Evolutionary conservation across 345 rosid species (phyloP).

Genomic region (Brassica nigra): DNA sequence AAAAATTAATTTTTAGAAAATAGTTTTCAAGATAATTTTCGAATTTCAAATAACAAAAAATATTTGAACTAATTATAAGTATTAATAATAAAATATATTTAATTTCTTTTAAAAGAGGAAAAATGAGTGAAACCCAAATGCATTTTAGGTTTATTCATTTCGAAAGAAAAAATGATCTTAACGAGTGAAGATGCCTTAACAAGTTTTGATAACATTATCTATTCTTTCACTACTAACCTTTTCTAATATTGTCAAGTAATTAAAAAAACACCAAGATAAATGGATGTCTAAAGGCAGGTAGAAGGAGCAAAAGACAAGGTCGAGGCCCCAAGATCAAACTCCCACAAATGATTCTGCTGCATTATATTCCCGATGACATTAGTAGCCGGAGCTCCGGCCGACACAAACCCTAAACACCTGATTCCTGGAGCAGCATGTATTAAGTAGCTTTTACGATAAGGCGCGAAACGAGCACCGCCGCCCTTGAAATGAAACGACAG

Average conservation of each 20-base stretch:
- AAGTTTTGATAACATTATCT: not conserved
- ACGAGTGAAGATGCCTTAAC: not conserved
- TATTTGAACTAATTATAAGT: too few species aligned
- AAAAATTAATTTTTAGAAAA: too few species aligned
- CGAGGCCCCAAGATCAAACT: conserved; percentile 44
- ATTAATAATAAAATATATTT: too few species aligned
- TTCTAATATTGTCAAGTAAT: not conserved
- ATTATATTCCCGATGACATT: conserved; percentile 53
- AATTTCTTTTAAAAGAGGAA: too few species aligned
- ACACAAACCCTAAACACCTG: conserved; percentile 51
- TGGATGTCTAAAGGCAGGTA: conserved; percentile 41
- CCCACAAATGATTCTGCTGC: conserved; percentile 78
- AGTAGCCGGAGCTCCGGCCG: conserved; percentile 35
- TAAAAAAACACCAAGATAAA: conserved; percentile 9
- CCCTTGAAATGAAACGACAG: conserved; percentile 45
- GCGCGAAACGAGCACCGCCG: conserved; percentile 58
- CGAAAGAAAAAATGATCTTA: too few species aligned
- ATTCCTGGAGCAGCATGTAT: conserved; percentile 44
- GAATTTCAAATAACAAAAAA: too few species aligned
- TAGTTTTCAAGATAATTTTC: too few species aligned
- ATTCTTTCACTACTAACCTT: conserved; percentile 19
- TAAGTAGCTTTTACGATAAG: conserved; percentile 54
- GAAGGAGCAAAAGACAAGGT: conserved; percentile 63
- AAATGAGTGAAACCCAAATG: too few species aligned
- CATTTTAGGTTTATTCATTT: too few species aligned